Conservation (phyloP, 2,329 filamentous ascomycete species). For the Knufia fluminis region DNA sequence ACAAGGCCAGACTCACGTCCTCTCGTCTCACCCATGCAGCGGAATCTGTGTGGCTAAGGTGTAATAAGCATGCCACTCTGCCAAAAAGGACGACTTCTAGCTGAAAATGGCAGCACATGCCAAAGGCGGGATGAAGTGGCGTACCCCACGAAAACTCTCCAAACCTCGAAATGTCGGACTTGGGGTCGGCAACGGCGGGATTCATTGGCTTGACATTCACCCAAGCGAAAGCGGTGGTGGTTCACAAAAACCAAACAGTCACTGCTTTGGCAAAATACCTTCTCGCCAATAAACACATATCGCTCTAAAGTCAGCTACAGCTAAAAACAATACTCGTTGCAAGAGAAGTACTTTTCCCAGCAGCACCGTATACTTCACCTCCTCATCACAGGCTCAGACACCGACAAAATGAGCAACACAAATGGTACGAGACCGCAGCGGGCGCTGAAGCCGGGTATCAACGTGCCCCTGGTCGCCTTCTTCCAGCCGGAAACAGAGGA, state of each 20-base stretch:
- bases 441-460: constrained; percentile 43
- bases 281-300: too few species aligned
- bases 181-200: background rate
- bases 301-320: too few species aligned
- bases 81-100: background rate
- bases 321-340: too few species aligned
- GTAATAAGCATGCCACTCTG: background rate
- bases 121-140: background rate
- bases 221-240: too few species aligned
- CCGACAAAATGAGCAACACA: background rate
- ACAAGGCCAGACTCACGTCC: too few species aligned
- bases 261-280: too few species aligned
- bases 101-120: background rate
- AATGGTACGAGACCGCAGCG: constrained; percentile 13
- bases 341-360: too few species aligned
- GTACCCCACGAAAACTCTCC: constrained; percentile 9
- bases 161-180: background rate
- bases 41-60: too few species aligned
- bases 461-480: constrained; percentile 67
- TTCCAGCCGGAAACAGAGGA: constrained; percentile 57
- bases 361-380: background rate
- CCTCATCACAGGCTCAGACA: too few species aligned
- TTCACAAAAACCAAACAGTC: too few species aligned
- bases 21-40: too few species aligned
- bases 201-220: background rate